phyloP scores from a whole-genome alignment of 805 yeast genomes.

The Zygoascus bituminiphila region DNA sequence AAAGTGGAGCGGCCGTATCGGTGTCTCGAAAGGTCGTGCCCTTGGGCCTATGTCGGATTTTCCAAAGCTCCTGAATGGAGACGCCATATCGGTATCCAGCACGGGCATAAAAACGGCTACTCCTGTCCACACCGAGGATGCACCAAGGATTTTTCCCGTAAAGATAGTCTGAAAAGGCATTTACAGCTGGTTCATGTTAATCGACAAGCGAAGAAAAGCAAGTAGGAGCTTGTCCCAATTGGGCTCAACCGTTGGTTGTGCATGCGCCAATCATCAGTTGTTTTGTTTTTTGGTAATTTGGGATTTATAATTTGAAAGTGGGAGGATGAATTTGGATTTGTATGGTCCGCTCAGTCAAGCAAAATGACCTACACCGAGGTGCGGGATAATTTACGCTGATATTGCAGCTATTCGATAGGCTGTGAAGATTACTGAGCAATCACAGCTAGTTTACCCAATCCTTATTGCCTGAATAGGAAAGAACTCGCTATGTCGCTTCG shows the following conservation, averaged over 20 bases:
- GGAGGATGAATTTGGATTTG: too few species aligned
- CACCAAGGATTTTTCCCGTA: slow-evolving; percentile 22
- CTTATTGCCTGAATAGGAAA: too few species aligned
- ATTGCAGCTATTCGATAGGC: too few species aligned
- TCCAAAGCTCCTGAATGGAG: slow-evolving; percentile 30
- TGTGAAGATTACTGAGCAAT: too few species aligned
- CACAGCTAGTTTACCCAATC: too few species aligned
- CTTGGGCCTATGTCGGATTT: slow-evolving; percentile 38
- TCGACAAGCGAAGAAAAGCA: slow-evolving; percentile 34
- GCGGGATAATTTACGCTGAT: too few species aligned
- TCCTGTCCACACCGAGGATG: slow-evolving; percentile 20
- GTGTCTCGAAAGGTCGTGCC: slow-evolving; percentile 31
- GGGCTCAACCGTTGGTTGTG: neutral
- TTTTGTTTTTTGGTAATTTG: too few species aligned
- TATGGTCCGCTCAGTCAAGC: too few species aligned
- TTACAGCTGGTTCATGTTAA: slow-evolving; percentile 33
- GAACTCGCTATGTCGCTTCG: too few species aligned
- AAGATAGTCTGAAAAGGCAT: slow-evolving; percentile 33
- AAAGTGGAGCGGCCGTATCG: slow-evolving; percentile 29
- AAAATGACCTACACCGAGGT: too few species aligned
- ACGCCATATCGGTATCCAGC: slow-evolving; percentile 29
- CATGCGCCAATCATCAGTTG: too few species aligned
- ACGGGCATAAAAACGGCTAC: slow-evolving; percentile 17
- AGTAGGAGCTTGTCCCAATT: slow-evolving; percentile 16
- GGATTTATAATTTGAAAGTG: too few species aligned